phyloP scores from a whole-genome alignment of 148 eudicot genomes.

The Hydrangea macrophylla region DNA sequence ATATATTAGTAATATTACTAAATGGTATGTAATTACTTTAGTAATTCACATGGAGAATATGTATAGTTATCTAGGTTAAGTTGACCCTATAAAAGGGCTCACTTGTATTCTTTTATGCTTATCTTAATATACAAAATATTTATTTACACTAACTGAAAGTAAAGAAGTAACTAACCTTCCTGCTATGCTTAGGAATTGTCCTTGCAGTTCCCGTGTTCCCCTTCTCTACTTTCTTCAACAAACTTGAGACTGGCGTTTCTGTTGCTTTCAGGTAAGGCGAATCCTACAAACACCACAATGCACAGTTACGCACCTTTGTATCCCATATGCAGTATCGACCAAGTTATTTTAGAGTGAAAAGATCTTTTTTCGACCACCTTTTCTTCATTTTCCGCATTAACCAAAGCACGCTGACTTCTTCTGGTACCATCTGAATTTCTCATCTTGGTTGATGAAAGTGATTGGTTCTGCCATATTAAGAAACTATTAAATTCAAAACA shows the following conservation, averaged over 20 bases:
- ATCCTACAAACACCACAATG: constrained; percentile 32
- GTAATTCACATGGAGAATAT: too few species aligned
- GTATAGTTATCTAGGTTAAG: too few species aligned
- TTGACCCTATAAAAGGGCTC: too few species aligned
- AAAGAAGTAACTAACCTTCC: constrained; percentile 51
- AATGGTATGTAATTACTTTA: too few species aligned
- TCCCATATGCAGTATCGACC: not conserved
- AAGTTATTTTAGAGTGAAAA: not conserved
- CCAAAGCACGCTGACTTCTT: constrained; percentile 36
- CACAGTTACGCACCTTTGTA: constrained; percentile 3
- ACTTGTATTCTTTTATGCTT: too few species aligned
- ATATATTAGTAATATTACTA: too few species aligned
- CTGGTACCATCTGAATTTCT: constrained; percentile 39
- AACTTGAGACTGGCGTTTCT: constrained; percentile 65
- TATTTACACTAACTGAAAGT: not conserved
- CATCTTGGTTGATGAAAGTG: constrained; percentile 44
- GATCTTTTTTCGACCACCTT: constrained; percentile 27
- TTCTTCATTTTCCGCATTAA: constrained; percentile 27
- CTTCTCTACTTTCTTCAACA: constrained; percentile 70
- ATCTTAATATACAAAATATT: too few species aligned
- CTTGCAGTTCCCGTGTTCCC: constrained; percentile 51
- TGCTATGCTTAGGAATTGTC: constrained; percentile 77
- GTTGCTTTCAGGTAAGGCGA: constrained; percentile 45
- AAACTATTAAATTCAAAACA: not conserved
- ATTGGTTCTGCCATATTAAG: constrained; percentile 44